These are phyloP conservation scores for Ophiocordyceps robertsii DNA, from an alignment of 2,329 filamentous ascomycete genomes.

Conservation along the genomic window DNA sequence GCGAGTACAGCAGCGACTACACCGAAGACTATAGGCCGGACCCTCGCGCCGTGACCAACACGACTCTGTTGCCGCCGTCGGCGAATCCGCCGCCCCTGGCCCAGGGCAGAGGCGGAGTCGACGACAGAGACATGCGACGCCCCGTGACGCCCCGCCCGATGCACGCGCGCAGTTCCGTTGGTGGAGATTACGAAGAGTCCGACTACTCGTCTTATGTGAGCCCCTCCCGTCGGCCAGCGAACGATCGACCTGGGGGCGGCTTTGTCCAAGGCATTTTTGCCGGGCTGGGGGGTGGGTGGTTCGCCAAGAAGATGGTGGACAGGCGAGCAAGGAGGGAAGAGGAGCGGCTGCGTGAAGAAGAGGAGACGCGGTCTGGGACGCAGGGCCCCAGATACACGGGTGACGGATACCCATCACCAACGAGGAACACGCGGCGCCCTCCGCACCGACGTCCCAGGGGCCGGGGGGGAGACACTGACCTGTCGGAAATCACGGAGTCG, in stretches of 20 bases:
- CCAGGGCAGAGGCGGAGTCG: conserved; percentile 32
- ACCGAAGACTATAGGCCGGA: conserved; percentile 17
- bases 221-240: conserved; percentile 42
- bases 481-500: conserved; percentile 23
- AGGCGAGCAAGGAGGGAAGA: conserved; percentile 34
- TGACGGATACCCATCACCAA: conserved; percentile 45
- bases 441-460: conserved; percentile 15
- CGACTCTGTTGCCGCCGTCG: conserved; percentile 33
- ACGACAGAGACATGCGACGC: conserved; percentile 20
- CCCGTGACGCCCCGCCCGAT: conserved; percentile 35
- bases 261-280: conserved; percentile 45
- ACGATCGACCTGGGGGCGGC: conserved; percentile 30
- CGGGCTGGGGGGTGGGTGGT: conserved; percentile 53
- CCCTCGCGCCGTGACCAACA: conserved; percentile 14
- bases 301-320: conserved; percentile 52
- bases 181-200: conserved; percentile 35
- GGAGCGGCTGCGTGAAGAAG: conserved; percentile 31
- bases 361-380: conserved; percentile 45
- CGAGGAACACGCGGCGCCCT: conserved; percentile 20
- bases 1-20: conserved; percentile 38
- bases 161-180: conserved; percentile 28
- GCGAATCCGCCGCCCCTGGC: conserved; percentile 29
- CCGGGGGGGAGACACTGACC: conserved; percentile 9
- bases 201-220: conserved; percentile 49
- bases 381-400: conserved; percentile 54